Evolutionary conservation across 1,139 yeast species (phyloP).

Genomic region (Blastobotrys malaysiensis): DNA sequence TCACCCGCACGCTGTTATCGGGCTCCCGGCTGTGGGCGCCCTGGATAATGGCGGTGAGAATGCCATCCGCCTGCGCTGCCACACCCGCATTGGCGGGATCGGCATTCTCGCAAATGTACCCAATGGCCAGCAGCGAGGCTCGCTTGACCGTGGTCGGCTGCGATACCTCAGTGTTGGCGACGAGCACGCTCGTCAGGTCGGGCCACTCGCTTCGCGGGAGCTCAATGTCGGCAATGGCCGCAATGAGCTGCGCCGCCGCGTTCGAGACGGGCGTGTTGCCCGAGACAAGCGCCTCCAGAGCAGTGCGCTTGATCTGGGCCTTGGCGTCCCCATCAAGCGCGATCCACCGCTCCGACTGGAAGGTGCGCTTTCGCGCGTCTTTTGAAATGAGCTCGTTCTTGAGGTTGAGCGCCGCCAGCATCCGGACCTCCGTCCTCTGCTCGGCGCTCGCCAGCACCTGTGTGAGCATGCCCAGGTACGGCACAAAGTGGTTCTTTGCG

Average conservation of each 20-base stretch:
- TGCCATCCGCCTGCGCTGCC: slow-evolving; percentile 82
- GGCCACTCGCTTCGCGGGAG: slow-evolving; percentile 87
- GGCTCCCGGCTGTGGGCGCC: slow-evolving; percentile 87
- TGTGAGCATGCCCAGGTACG: slow-evolving; percentile 64
- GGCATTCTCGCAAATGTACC: slow-evolving; percentile 92
- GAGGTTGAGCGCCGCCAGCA: slow-evolving; percentile 83
- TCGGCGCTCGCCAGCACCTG: slow-evolving; percentile 64
- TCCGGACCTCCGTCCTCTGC: slow-evolving; percentile 75
- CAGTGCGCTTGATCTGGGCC: slow-evolving; percentile 52
- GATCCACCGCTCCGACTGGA: slow-evolving; percentile 49
- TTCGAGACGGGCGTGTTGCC: slow-evolving; percentile 77
- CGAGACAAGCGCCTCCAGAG: slow-evolving; percentile 60
- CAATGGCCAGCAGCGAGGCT: slow-evolving; percentile 82
- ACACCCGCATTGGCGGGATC: slow-evolving; percentile 80
- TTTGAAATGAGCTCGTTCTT: slow-evolving; percentile 87
- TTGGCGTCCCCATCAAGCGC: slow-evolving; percentile 51
- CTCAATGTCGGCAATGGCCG: slow-evolving; percentile 94
- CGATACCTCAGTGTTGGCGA: slow-evolving; percentile 75
- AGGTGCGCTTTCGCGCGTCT: slow-evolving; percentile 28
- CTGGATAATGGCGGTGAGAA: slow-evolving; percentile 90
- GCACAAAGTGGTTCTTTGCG: slow-evolving; percentile 70
- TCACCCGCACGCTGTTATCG: slow-evolving; percentile 66
- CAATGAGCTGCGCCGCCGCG: slow-evolving; percentile 88
- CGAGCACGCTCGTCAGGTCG: slow-evolving; percentile 73
- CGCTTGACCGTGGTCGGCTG: slow-evolving; percentile 76